These are phyloP conservation scores for Leptodontidium sp. DNA, from an alignment of 2,329 filamentous ascomycete genomes.

Conservation along the genomic window DNA sequence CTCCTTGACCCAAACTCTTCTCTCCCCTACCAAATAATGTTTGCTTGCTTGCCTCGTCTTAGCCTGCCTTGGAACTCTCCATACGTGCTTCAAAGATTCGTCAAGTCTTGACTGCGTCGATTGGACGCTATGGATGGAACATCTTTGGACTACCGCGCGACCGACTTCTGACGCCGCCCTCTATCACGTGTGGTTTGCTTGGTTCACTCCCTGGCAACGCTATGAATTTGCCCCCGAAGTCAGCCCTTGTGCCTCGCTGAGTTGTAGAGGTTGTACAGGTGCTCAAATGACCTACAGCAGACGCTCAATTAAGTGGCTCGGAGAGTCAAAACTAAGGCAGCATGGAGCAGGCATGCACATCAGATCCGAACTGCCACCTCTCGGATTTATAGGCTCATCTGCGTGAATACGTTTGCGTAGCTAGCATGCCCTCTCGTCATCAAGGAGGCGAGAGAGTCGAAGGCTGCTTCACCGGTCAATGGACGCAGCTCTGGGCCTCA, in stretches of 20 bases:
- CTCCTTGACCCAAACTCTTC: neutral
- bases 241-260: neutral
- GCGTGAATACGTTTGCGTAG: neutral
- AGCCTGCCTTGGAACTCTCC: neutral
- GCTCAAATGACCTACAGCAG: neutral
- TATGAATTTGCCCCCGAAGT: neutral
- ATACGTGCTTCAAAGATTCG: neutral
- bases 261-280: slow-evolving; percentile 1
- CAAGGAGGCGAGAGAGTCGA: neutral
- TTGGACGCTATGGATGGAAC: neutral
- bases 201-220: neutral
- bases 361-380: neutral
- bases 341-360: neutral
- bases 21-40: neutral
- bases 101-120: neutral
- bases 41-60: neutral
- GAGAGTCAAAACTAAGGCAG: neutral
- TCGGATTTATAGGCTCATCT: neutral
- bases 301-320: neutral
- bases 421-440: neutral
- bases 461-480: neutral
- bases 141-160: too few species aligned
- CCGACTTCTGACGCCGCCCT: neutral
- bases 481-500: too few species aligned
- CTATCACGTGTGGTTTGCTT: neutral